Base-by-base conservation (phyloP, 2,329 filamentous ascomycete genomes). In the Exophiala sp. region DNA sequence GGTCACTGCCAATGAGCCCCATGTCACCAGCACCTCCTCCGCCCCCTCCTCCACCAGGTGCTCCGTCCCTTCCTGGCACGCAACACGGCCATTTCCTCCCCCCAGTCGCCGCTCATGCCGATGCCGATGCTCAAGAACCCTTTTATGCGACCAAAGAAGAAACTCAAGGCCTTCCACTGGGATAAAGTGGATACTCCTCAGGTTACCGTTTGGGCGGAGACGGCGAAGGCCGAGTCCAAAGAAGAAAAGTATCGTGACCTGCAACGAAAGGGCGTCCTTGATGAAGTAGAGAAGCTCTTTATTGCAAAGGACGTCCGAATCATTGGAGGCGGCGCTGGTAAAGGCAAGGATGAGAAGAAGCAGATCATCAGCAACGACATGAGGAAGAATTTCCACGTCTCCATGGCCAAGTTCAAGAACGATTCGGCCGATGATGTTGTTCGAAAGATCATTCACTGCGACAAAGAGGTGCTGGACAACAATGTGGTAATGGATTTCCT, bases 121-220 rank as follows among this genome's bases (percentile, higher is more conserved):
- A 64, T 76, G 11, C 71, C 81, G 18, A 78, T 80, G 6, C 75
- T 88, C 59, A 81, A 84, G 37, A 71, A 95, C 62, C 84, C 88
- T 29, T 86, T 89, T 53, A 87, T 89, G 45, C 78, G 91, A 61
- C 89, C 93, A 18, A 97, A 96, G 80, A 97, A 95, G 82, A 98
- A 97, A 77, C 88, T 98, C 69, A 98, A 98, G 81, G 91, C 91
- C 52, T 78, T 98, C 60, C 93, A 98, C 73, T 97, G 93, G 91
- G 93, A 98, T 71, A 97, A 97, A 75, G 88, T 98, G 47, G 93
- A 98, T 69, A 80, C 86, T 46, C 87, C 89, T 18, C 82, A 93
- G 66, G 86, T 88, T 43, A 96, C 91, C 46, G 87, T 96, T 61
- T 97, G 91, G 91, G 90, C 89, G 27, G 88, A 95, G 67, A 81